Conservation (phyloP, 352 stramenopile species). For the Pythium dissimile region DNA sequence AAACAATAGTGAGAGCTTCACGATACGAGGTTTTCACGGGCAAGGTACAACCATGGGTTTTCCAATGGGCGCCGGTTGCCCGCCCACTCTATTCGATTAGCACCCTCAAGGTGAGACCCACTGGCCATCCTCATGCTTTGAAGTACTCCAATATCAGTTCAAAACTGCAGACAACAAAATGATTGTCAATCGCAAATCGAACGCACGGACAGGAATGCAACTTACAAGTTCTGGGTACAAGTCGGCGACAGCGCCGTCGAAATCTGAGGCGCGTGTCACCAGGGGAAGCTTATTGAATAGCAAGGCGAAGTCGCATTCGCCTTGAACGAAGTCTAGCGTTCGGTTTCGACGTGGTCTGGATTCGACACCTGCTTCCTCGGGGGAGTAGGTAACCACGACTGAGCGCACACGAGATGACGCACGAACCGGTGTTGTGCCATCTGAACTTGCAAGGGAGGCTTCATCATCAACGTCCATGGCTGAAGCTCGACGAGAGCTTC, state of each 20-base stretch:
- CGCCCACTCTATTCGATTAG: not conserved
- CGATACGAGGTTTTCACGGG: too few species aligned
- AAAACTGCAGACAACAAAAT: not conserved
- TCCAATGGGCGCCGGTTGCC: not conserved
- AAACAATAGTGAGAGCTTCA: too few species aligned
- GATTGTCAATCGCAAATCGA: not conserved
- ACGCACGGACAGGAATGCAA: not conserved
- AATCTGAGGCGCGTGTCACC: conserved; percentile 13
- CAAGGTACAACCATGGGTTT: too few species aligned
- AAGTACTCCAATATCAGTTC: not conserved
- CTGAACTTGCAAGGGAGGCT: not conserved
- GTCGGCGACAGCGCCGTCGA: conserved; percentile 18
- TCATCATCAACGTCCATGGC: not conserved
- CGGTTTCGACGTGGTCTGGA: conserved; percentile 5
- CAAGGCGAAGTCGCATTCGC: conserved; percentile 9
- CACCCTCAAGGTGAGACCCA: too few species aligned
- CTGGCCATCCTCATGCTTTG: not conserved
- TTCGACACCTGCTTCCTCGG: not conserved
- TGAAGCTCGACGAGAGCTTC: conserved; percentile 13
- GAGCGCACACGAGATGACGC: not conserved
- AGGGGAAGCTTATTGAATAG: not conserved
- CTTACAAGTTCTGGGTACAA: conserved; percentile 23
- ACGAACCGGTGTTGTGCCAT: not conserved
- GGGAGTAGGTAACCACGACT: not conserved
- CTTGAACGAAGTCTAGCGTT: not conserved